phyloP scores from a whole-genome alignment of 192 early-diverging fungal species.

The Chytriomyces confervae region DNA sequence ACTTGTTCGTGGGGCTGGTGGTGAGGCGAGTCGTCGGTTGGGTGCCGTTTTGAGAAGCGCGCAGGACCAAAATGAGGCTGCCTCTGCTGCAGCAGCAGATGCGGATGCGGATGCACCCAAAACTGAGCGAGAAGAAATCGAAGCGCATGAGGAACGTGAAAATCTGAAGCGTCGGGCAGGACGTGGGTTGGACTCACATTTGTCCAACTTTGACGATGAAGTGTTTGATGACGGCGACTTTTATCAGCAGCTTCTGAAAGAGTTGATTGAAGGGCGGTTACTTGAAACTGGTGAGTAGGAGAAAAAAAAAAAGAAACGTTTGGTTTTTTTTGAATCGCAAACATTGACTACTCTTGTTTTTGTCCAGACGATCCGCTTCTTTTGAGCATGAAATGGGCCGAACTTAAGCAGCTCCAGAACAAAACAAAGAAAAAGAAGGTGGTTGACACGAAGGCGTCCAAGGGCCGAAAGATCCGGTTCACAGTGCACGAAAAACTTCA shows the following conservation, averaged over 20 bases:
- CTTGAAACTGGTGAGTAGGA: conserved; percentile 67
- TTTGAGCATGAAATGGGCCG: conserved; percentile 82
- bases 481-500: conserved; percentile 95
- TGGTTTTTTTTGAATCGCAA: not conserved
- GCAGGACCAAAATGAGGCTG: conserved; percentile 44
- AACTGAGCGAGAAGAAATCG: conserved; percentile 31
- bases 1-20: conserved; percentile 70
- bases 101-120: conserved; percentile 27
- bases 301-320: not conserved
- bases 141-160: conserved; percentile 10
- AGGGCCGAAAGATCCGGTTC: conserved; percentile 90
- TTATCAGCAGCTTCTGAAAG: conserved; percentile 91
- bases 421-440: conserved; percentile 76
- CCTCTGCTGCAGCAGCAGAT: conserved; percentile 32
- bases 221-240: conserved; percentile 98
- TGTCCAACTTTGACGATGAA: conserved; percentile 78
- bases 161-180: conserved; percentile 12
- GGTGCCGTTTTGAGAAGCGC: conserved; percentile 8
- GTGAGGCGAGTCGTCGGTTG: not conserved
- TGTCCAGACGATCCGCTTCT: conserved; percentile 81
- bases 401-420: conserved; percentile 69
- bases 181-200: conserved; percentile 57
- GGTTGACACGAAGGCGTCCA: conserved; percentile 86
- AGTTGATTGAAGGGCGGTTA: conserved; percentile 94
- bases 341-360: not conserved